Evolutionary conservation across 1,139 yeast species (phyloP).

Genomic region (Suhomyces bolitotheri): DNA sequence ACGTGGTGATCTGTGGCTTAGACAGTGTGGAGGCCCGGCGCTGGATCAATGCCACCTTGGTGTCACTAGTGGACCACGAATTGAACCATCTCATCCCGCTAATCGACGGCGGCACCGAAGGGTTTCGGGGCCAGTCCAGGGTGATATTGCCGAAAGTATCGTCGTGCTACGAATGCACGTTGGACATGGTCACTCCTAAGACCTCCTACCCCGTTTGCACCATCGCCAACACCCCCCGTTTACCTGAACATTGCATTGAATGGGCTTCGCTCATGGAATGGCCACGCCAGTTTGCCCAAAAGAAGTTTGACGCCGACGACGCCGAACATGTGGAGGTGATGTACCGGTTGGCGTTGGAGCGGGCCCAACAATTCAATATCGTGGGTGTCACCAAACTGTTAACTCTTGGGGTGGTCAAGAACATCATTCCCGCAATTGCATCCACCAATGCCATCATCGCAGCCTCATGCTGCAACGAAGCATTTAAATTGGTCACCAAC

Average conservation of each 20-base stretch:
- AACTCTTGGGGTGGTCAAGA: slow-evolving; percentile 86
- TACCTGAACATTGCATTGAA: slow-evolving; percentile 93
- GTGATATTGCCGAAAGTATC: slow-evolving; percentile 82
- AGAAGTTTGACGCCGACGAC: slow-evolving; percentile 65
- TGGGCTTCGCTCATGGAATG: slow-evolving; percentile 84
- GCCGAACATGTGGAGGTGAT: slow-evolving; percentile 71
- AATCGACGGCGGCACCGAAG: slow-evolving; percentile 96
- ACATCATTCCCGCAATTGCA: slow-evolving; percentile 91
- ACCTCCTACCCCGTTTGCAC: slow-evolving; percentile 89
- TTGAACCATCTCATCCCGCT: slow-evolving; percentile 68
- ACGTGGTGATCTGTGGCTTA: slow-evolving; percentile 79
- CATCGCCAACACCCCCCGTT: slow-evolving; percentile 87
- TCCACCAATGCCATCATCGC: slow-evolving; percentile 93
- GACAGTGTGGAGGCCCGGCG: slow-evolving; percentile 90
- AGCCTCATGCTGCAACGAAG: slow-evolving; percentile 88
- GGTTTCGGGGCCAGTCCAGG: slow-evolving; percentile 89
- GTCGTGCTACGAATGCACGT: slow-evolving; percentile 91
- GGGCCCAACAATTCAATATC: slow-evolving; percentile 70
- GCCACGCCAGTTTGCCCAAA: slow-evolving; percentile 52
- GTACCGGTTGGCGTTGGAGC: slow-evolving; percentile 49
- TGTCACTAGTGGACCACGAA: slow-evolving; percentile 57
- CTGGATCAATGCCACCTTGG: slow-evolving; percentile 82
- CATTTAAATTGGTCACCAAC: slow-evolving; percentile 72
- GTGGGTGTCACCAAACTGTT: slow-evolving; percentile 69
- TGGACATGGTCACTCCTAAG: slow-evolving; percentile 70